phyloP scores from a whole-genome alignment of 805 yeast species.

The Nakazawaea holstii region DNA sequence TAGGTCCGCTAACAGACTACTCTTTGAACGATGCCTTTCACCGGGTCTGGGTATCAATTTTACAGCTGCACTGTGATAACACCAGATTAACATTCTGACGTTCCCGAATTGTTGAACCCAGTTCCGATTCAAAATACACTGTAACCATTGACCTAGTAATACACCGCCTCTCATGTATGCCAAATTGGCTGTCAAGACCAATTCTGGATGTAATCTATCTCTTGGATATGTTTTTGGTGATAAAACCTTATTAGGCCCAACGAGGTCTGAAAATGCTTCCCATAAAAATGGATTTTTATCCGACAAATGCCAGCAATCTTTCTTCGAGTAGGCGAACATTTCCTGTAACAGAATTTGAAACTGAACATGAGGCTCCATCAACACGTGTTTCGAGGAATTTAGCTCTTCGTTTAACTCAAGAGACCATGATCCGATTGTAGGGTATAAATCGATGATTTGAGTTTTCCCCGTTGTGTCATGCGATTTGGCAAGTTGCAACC shows the following conservation, averaged over 20 bases:
- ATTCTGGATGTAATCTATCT: conserved; percentile 18
- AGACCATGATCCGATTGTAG: conserved; percentile 58
- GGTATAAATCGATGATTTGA: conserved; percentile 54
- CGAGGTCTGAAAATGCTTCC: conserved; percentile 50
- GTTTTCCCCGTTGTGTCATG: conserved; percentile 32
- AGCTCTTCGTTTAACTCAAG: conserved; percentile 54
- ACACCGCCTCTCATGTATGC: conserved; percentile 50
- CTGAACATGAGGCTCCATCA: conserved; percentile 46
- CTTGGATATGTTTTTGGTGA: neutral
- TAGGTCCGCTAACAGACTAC: conserved; percentile 59
- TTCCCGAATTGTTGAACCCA: conserved; percentile 69
- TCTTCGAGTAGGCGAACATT: neutral
- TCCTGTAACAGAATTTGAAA: neutral
- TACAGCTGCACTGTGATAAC: conserved; percentile 52
- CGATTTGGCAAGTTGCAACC: conserved; percentile 32
- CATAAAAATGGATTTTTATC: conserved; percentile 60
- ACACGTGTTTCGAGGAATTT: conserved; percentile 56
- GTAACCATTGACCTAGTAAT: conserved; percentile 68
- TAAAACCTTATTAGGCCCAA: conserved; percentile 39
- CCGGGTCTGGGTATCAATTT: conserved; percentile 58
- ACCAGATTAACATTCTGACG: conserved; percentile 69
- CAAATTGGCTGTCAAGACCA: conserved; percentile 25
- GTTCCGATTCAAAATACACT: conserved; percentile 59
- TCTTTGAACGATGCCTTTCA: conserved; percentile 48
- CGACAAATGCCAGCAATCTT: conserved; percentile 26